Conservation (phyloP, 2,329 filamentous ascomycete species). For the Cytospora mali region DNA sequence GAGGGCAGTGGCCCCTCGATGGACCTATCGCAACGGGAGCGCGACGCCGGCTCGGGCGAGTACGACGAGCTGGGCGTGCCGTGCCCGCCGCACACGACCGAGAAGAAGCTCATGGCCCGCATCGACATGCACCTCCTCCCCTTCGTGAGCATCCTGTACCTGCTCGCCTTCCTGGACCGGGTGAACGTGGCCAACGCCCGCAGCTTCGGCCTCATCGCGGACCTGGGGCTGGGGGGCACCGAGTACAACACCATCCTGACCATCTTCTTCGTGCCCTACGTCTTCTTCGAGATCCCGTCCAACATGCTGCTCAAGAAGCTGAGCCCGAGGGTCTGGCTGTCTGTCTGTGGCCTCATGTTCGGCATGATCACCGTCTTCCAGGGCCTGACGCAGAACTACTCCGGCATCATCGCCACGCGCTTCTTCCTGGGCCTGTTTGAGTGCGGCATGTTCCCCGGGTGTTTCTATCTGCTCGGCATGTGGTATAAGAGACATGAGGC, state of each 20-base stretch:
- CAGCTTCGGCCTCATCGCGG: constrained; percentile 64
- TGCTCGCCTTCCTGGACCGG: constrained; percentile 70
- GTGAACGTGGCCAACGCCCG: constrained; percentile 82
- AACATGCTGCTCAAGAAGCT: constrained; percentile 72
- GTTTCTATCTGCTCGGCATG: constrained; percentile 76
- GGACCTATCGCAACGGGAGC: constrained; percentile 8
- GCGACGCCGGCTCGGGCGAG: constrained; percentile 29
- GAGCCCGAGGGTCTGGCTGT: constrained; percentile 71
- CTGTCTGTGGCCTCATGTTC: constrained; percentile 82
- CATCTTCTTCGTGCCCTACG: constrained; percentile 82
- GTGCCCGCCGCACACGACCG: constrained; percentile 60
- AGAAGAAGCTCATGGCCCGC: constrained; percentile 66
- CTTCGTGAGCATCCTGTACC: constrained; percentile 71
- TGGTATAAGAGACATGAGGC: constrained; percentile 89
- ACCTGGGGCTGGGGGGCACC: constrained; percentile 60
- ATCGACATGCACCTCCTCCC: constrained; percentile 74
- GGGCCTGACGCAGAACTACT: constrained; percentile 77
- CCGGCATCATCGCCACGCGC: constrained; percentile 73
- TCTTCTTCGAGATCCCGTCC: constrained; percentile 71
- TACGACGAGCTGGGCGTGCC: constrained; percentile 39
- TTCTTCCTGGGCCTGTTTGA: constrained; percentile 85
- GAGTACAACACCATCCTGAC: constrained; percentile 77
- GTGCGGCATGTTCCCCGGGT: constrained; percentile 70
- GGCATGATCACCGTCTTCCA: constrained; percentile 75
- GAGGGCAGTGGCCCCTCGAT: constrained; percentile 14